phyloP scores from a whole-genome alignment of 2,329 filamentous ascomycete species.

The Phyllosticta citribraziliensis region DNA sequence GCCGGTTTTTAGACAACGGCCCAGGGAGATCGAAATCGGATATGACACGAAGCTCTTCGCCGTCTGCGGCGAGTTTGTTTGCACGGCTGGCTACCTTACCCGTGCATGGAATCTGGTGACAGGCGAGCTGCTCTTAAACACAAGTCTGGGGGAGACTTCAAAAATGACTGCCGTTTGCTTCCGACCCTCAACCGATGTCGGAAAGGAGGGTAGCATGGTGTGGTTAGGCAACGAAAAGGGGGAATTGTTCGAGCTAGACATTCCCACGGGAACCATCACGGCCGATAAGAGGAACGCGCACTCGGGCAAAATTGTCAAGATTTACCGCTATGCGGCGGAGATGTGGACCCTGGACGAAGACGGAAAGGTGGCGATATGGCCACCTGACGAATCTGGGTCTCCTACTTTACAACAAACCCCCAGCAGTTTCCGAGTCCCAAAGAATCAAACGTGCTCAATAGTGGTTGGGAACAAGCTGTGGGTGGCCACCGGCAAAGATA shows the following conservation, averaged over 20 bases:
- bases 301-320: constrained; percentile 65
- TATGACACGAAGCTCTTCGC: constrained; percentile 83
- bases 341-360: constrained; percentile 92
- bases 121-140: constrained; percentile 71
- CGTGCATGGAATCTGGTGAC: constrained; percentile 79
- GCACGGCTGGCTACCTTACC: constrained; percentile 77
- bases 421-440: constrained; percentile 67
- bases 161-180: constrained; percentile 77
- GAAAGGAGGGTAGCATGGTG: constrained; percentile 69
- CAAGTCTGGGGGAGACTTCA: constrained; percentile 56
- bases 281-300: constrained; percentile 63
- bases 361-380: constrained; percentile 81
- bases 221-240: constrained; percentile 89
- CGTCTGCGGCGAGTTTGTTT: constrained; percentile 78
- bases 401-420: constrained; percentile 68
- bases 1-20: constrained; percentile 61
- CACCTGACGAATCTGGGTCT: constrained; percentile 61
- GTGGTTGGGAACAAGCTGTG: constrained; percentile 78
- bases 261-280: constrained; percentile 61
- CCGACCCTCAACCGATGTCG: constrained; percentile 67
- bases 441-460: constrained; percentile 79
- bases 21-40: constrained; percentile 69
- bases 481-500: constrained; percentile 78
- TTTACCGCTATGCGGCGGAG: constrained; percentile 77
- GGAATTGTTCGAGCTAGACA: constrained; percentile 82